Evolutionary conservation across 1,139 yeast species (phyloP), one percentile per base, ranked within the genome.

Genomic region (Kluyveromyces sp.): DNA sequence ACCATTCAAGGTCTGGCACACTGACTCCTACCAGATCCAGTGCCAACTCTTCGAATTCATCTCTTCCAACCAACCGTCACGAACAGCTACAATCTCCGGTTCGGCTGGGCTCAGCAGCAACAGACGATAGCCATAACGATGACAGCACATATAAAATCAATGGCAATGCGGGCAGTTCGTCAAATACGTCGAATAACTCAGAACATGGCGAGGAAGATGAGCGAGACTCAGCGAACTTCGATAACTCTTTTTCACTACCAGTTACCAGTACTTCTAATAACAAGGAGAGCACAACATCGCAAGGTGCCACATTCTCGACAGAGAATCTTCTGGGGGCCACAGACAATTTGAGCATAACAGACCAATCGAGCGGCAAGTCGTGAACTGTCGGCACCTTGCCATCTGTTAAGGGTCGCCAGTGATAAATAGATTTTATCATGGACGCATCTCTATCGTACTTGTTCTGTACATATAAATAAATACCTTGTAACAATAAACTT

Each of bases 231-330:
- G 47, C 40, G 12, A 39, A 42, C 13, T 45, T 51, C 39, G 63
- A 61, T 35, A 61, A 60, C 39, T 61, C 66, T 2, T 57, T 61
- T 41, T 59, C 64, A 2, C 36, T 58, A 29, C 64, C 65, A 3
- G 39, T 60, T 13, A 60, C 63, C 0, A 55, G 59, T 2, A 46
- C 55, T 3, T 48, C 55, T 15, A 33, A 40, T 12, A 33, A 40
- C 16, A 26, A 20, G 13, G 35, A 25, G 4, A 4, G 15, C 1
- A 22, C 36, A 36, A 18, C 17, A 28, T 13, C 30, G 13, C 31
- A 11, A 35, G 20, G 45, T 41, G n/a, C n/a, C n/a, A n/a, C 51
- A 42, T 15, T 47, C 49, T 3, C 43, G 42, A 43, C 39, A 3
- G 45, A 54, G 22, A 36, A 18, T 28, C 18, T 38, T 9, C 18